Evolutionary conservation across 495 filamentous ascomycete genomes (phyloP), one percentile per base, ranked within the genome.

Genomic region (Lasiosphaeriaceae sp.): DNA sequence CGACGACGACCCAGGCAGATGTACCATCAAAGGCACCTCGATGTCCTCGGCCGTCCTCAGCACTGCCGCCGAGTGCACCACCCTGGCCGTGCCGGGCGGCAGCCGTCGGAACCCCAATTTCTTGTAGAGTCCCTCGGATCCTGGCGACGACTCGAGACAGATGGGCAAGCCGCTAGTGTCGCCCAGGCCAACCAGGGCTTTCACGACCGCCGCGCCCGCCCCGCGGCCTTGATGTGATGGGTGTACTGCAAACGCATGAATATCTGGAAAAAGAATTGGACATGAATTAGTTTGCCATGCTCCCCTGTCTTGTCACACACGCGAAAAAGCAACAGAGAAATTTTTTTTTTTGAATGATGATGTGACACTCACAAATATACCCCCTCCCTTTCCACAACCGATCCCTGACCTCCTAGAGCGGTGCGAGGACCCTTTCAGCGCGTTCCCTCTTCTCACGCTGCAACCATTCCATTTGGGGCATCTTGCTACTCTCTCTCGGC

Each of bases 191-290:
- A 78, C 53, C 5, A 76, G 76, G 68, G 72, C 76, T 50, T 71
- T 59, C 1, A 79, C 62, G 2, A 81, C 53, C 31, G 65, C 66
- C 0, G 71, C 62, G 2, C 70, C 79, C 0, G 76, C 63, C 3
- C 77, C 76, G 2, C 61, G 66, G 3, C 76, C 72, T 34, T 80
- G 73, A 49, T 75, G 66, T 16, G 56, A 54, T 4, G 69, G 69
- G 22, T 67, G 52, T 12, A 70, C 63, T 3, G 66, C 68, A 4
- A 69, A 55, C 12, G 68, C 64, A 12, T 72, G 64, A 45, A 66
- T 55, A 41, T 71, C 69, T 70, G n/a, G n/a, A n/a, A n/a, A n/a
- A n/a, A n/a, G n/a, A n/a, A n/a, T n/a, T n/a, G n/a, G n/a, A n/a
- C n/a, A n/a, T n/a, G n/a, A n/a, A n/a, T n/a, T n/a, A n/a, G n/a